Base-by-base conservation (phyloP, 148 eudicot genomes). In the Fagopyrum homotropicum region DNA sequence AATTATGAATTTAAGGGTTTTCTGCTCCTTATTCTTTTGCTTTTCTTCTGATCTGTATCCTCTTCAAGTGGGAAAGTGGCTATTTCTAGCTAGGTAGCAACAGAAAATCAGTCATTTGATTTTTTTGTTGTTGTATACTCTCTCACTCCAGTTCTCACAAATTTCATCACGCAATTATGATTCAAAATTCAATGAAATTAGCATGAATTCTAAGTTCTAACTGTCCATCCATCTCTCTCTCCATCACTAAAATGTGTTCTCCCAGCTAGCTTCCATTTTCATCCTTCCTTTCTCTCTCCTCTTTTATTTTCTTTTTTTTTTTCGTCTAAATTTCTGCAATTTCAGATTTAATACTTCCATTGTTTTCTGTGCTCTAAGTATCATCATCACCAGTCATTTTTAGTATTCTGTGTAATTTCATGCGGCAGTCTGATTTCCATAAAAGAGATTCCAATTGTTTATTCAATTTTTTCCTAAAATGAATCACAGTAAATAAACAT, bases 231-330 rank as follows among this genome's bases (percentile, higher is more conserved):
- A 7, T 57, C 71, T 66, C 71, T 66, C 71, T 66, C 71, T 43
- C 71, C 71, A 66, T 66, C 71, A 40, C 71, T 43, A 66, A 66
- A 66, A 66, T 66, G 71, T 66, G 71, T 22, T 66, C 70, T 66
- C 19, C 47, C 70, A 66, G 71, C 71, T 66, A 66, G 71, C 71
- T 66, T 66, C 71, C 71, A 66, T 66, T 66, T 66, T 9, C 40
- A 35, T 35, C 40, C 40, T 35, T 35, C 10, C 1, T 35, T 66
- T 66, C 47, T 66, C 47, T 43, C n/a, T 66, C 71, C 47, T 43
- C 7, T 15, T 40, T 12, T 40, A 2, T 40, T 64, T 61, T 61
- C 11, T 9, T 26, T 59, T 16, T 17, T 57, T 64, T 64, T 40
- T 15, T n/a, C 45, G 71, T 66, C 71, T 40, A n/a, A 66, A 40